A percentile compares a stretch with the other conserved stretches of the same genome.
phyloP scores from a whole-genome alignment of 192 early-diverging fungal genomes.

The Coemansia sp. region DNA sequence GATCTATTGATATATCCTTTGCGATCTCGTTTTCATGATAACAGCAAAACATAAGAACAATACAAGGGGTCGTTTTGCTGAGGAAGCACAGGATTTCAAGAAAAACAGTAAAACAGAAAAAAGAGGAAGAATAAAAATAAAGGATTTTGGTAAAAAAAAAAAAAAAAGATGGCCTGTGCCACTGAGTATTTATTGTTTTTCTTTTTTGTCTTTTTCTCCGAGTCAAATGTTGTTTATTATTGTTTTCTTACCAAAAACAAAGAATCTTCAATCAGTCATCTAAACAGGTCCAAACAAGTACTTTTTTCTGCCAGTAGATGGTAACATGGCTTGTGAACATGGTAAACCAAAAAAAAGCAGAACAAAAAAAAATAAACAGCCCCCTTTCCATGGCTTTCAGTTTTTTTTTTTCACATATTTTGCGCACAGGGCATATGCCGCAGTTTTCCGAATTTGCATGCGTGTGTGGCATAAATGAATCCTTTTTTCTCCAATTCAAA shows the following conservation, averaged over 20 bases:
- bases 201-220: background rate
- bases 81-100: background rate
- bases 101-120: background rate
- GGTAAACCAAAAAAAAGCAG: background rate
- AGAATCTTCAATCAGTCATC: background rate
- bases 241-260: too few species aligned
- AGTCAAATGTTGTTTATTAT: too few species aligned
- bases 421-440: slow-evolving; percentile 1
- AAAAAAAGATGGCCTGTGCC: background rate
- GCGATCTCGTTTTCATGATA: too few species aligned
- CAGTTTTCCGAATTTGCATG: background rate
- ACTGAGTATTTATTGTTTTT: background rate
- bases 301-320: background rate
- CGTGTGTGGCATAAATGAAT: background rate
- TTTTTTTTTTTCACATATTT: slow-evolving; percentile 10
- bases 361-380: background rate
- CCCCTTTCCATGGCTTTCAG: background rate
- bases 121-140: background rate
- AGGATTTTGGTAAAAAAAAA: background rate
- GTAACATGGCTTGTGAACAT: background rate
- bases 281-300: background rate
- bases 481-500: background rate
- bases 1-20: background rate
- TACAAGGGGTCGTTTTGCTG: background rate
- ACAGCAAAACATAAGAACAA: background rate